Percentiles rank a stretch among this genome's conserved stretches.
Evolutionary conservation across 352 stramenopile genomes (phyloP).

Genomic region (Globisporangium iwayamae): DNA sequence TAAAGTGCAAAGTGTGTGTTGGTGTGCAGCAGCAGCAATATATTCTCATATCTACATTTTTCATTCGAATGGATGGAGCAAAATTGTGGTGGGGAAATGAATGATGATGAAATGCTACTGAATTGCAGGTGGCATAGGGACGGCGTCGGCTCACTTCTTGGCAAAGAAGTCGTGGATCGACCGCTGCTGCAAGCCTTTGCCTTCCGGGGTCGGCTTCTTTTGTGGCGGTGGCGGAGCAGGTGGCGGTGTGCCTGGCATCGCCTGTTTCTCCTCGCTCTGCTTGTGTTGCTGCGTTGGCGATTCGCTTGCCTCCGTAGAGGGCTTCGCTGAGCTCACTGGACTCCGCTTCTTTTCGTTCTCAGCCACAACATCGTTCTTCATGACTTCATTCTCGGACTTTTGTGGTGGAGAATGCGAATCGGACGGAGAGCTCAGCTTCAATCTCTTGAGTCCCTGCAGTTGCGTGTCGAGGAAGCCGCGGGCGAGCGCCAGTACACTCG

Average conservation of each 20-base stretch:
- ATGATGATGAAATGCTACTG: too few relatives aligned
- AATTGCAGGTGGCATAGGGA: too few relatives aligned
- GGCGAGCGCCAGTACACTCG: constrained; percentile 13
- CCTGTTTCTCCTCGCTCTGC: not conserved
- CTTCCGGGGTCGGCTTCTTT: not conserved
- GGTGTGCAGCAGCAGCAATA: constrained; percentile 1
- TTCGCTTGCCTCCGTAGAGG: not conserved
- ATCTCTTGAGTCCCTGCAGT: constrained; percentile 10
- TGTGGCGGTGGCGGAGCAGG: not conserved
- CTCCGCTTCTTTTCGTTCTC: not conserved
- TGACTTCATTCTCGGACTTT: not conserved
- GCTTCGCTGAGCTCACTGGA: not conserved
- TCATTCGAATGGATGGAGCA: not conserved
- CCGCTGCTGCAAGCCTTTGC: constrained; percentile 12
- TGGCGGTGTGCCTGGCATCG: not conserved
- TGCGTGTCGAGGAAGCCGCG: constrained; percentile 12
- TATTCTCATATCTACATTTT: constrained; percentile 10
- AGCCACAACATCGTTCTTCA: not conserved
- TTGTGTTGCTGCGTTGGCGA: not conserved
- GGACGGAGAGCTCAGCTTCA: constrained; percentile 6
- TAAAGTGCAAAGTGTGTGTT: not conserved
- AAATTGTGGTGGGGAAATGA: not conserved
- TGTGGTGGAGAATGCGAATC: not conserved
- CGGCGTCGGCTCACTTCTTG: not conserved
- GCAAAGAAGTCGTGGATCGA: constrained; percentile 13